These are phyloP conservation scores for Calendula officinalis DNA, from an alignment of 129 eudicot species.

Conservation along the genomic window DNA sequence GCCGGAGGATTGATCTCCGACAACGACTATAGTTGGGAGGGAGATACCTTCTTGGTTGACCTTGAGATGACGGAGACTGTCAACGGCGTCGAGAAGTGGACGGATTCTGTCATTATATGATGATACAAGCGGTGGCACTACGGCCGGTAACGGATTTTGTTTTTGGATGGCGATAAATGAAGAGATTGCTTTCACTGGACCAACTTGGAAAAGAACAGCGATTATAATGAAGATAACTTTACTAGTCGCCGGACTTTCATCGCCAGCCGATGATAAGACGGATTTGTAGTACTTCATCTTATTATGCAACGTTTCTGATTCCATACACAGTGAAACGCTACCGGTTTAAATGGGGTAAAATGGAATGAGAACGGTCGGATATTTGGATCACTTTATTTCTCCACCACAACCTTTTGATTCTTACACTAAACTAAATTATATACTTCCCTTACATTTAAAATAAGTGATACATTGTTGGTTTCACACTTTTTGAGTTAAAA, in stretches of 20 bases:
- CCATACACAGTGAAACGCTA: neutral
- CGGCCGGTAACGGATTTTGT: neutral
- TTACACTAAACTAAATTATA: too few relatives aligned
- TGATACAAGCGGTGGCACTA: neutral
- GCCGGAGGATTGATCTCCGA: constrained; percentile 40
- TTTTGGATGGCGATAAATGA: neutral
- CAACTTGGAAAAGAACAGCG: neutral
- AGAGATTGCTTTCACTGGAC: too few relatives aligned
- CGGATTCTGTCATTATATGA: neutral
- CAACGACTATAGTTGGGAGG: constrained; percentile 40
- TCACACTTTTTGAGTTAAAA: too few relatives aligned
- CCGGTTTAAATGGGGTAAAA: neutral
- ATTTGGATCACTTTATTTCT: too few relatives aligned
- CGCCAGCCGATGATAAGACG: neutral
- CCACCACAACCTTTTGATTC: too few relatives aligned
- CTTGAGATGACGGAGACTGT: constrained; percentile 30
- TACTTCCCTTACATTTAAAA: too few relatives aligned
- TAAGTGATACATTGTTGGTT: too few relatives aligned
- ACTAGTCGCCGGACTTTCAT: neutral
- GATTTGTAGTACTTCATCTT: neutral
- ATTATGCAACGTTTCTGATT: neutral
- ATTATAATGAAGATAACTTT: neutral
- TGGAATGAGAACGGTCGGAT: neutral
- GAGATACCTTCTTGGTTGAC: constrained; percentile 36
- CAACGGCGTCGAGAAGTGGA: constrained; percentile 31